A percentile compares a stretch with the other conserved stretches of the same genome.
These are phyloP conservation scores for Chrysanthemum seticuspe DNA, from an alignment of 129 eudicot species.

Conservation along the genomic window DNA sequence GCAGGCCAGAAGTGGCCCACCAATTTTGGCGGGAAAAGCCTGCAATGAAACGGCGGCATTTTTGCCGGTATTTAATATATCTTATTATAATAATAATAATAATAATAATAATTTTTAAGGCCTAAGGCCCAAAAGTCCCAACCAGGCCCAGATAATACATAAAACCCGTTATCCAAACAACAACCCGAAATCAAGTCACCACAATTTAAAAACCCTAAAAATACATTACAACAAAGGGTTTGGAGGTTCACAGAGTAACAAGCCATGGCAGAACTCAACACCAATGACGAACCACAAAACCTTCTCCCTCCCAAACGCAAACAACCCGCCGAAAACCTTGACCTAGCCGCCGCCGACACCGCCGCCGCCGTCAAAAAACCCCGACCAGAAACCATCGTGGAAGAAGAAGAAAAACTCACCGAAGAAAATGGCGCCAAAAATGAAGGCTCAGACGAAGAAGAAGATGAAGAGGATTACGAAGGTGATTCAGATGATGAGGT, in stretches of 20 bases:
- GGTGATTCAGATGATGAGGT: conserved; percentile 16
- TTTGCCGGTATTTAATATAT: no score
- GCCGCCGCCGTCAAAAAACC: conserved; percentile 43
- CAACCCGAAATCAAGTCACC: not conserved
- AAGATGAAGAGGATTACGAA: conserved; percentile 35
- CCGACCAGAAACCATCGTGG: conserved; percentile 20
- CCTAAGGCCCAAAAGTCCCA: not conserved
- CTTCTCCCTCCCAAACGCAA: conserved; percentile 50
- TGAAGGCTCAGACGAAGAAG: conserved; percentile 33
- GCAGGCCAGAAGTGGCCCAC: no score
- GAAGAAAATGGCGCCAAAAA: conserved; percentile 18
- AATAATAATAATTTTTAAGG: no score
- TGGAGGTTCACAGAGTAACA: conserved; percentile 7
- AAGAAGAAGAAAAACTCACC: not conserved
- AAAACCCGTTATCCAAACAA: conserved; percentile 2
- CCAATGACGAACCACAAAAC: conserved; percentile 36
- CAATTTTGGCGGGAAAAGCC: no score
- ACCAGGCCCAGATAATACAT: not conserved
- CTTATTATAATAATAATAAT: no score
- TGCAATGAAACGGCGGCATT: no score
- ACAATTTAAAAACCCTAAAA: conserved; percentile 28
- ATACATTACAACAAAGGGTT: not conserved
- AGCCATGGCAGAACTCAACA: conserved; percentile 54
- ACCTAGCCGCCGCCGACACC: not conserved
- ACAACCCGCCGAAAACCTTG: conserved; percentile 10